Evolutionary conservation across 2,329 filamentous ascomycete species (phyloP).

Genomic region (Lasiodiplodia sp.): DNA sequence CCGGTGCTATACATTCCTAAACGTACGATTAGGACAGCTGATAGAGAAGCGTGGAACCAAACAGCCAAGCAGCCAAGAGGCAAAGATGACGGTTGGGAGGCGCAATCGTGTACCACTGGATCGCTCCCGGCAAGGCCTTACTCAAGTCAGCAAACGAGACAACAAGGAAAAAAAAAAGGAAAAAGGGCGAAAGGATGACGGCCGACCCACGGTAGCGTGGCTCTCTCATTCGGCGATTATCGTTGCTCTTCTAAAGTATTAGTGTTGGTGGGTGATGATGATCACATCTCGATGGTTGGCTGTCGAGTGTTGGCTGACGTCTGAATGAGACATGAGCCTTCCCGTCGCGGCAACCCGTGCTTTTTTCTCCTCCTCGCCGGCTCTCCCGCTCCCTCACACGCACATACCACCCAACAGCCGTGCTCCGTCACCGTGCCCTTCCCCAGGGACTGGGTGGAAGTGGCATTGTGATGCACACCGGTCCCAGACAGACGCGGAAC

Average conservation of each 20-base stretch:
- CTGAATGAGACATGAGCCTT: conserved; percentile 14
- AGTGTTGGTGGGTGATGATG: neutral
- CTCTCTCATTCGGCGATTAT: neutral
- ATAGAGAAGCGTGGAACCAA: neutral
- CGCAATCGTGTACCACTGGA: neutral
- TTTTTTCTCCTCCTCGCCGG: neutral
- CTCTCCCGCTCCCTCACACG: conserved; percentile 3
- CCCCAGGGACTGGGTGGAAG: neutral
- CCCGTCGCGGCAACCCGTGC: conserved; percentile 11
- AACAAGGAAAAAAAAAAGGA: neutral
- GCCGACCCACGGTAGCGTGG: conserved; percentile 6
- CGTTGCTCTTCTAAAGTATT: neutral
- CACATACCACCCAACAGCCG: neutral
- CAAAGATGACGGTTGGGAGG: neutral
- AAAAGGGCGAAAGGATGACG: neutral
- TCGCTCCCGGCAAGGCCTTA: conserved; percentile 13
- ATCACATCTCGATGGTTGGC: conserved; percentile 1
- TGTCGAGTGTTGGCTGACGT: conserved; percentile 5
- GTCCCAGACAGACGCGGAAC: conserved; percentile 1
- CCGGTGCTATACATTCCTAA: conserved; percentile 10
- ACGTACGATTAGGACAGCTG: conserved; percentile 8
- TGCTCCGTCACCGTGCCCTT: neutral
- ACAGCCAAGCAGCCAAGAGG: neutral
- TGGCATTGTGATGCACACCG: conserved; percentile 8
- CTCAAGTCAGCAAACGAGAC: conserved; percentile 5